phyloP scores from a whole-genome alignment of 1,139 yeast genomes.

The Lodderomyces orthopsilosis region DNA sequence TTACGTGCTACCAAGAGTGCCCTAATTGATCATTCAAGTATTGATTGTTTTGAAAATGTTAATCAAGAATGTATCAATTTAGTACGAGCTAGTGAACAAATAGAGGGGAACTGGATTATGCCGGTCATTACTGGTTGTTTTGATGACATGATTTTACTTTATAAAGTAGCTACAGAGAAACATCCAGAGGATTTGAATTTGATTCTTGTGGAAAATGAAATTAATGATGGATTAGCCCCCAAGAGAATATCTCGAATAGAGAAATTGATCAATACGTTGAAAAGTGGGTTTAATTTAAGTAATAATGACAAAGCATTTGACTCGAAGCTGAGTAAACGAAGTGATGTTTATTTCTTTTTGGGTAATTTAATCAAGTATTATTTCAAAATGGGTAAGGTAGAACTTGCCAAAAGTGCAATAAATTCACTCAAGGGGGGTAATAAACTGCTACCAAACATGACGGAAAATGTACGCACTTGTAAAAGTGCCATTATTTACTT shows the following conservation, averaged over 20 bases:
- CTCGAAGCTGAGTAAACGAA: constrained; percentile 48
- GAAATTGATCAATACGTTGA: constrained; percentile 63
- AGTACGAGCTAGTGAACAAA: constrained; percentile 58
- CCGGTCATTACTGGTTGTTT: constrained; percentile 55
- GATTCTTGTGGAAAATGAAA: constrained; percentile 10
- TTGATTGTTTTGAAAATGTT: constrained; percentile 36
- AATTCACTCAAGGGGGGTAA: constrained; percentile 64
- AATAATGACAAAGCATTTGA: constrained; percentile 73
- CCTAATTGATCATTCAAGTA: constrained; percentile 35
- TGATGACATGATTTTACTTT: constrained; percentile 52
- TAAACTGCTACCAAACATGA: constrained; percentile 48
- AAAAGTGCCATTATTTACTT: constrained; percentile 58
- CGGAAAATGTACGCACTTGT: constrained; percentile 43
- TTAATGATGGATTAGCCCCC: constrained; percentile 11
- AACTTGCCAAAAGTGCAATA: constrained; percentile 75
- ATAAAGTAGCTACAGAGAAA: constrained; percentile 34
- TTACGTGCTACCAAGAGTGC: constrained; percentile 38
- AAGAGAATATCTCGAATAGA: constrained; percentile 35
- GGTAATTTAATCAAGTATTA: constrained; percentile 72
- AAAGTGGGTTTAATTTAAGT: constrained; percentile 73
- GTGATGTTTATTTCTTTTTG: constrained; percentile 72
- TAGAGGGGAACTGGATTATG: constrained; percentile 65
- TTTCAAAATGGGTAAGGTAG: constrained; percentile 64
- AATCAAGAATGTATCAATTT: constrained; percentile 45
- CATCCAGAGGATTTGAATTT: constrained; percentile 26